These are phyloP conservation scores for Solanum sitiens DNA, from an alignment of 257 asterid species.

Conservation along the genomic window DNA sequence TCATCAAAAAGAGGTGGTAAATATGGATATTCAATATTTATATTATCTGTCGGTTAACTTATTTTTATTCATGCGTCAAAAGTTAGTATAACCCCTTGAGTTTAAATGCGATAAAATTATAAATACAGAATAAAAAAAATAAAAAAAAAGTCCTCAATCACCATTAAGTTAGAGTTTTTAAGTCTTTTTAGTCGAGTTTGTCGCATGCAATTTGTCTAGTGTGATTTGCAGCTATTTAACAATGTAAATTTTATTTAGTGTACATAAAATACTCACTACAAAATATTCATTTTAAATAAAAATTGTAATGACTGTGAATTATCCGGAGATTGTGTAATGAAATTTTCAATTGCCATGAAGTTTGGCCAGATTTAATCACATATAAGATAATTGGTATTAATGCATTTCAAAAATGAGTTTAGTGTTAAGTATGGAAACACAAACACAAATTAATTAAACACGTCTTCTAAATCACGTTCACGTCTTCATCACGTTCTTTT, in stretches of 20 bases:
- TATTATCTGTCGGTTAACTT: neutral
- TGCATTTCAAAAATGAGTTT: neutral
- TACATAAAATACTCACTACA: too few species aligned
- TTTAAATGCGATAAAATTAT: too few species aligned
- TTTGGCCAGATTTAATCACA: neutral
- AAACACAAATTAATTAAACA: neutral
- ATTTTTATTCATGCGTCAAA: too few species aligned
- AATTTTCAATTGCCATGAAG: neutral
- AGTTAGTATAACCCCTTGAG: neutral
- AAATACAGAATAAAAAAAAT: too few species aligned
- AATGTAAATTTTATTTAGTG: rapidly evolving
- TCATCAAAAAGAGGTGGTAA: neutral
- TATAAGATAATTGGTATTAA: neutral
- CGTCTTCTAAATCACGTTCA: neutral
- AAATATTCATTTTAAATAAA: rapidly evolving
- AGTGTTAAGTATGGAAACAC: neutral
- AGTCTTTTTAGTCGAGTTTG: too few species aligned
- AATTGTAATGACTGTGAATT: too few species aligned
- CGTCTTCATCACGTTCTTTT: neutral
- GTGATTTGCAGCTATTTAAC: rapidly evolving
- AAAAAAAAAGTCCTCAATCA: neutral
- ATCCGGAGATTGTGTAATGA: neutral
- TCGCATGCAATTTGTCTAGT: too few species aligned
- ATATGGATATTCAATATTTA: neutral
- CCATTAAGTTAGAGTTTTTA: neutral